Evolutionary conservation across 2,329 filamentous ascomycete genomes (phyloP), one percentile per base, ranked within the genome.

Genomic region (Cladosporium sp.): DNA sequence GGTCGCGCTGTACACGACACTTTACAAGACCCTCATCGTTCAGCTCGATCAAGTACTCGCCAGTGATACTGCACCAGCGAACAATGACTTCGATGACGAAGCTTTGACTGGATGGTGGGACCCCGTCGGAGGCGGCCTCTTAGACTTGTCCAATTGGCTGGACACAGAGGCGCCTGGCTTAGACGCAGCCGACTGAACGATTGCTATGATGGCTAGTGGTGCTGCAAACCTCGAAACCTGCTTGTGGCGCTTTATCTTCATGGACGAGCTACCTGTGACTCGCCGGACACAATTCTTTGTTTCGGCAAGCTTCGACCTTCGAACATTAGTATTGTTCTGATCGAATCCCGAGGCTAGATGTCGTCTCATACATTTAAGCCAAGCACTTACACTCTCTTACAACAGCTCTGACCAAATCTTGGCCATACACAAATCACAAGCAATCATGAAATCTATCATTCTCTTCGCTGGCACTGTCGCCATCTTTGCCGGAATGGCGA

Each of bases 61-160:
- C 13, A 46, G 49, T 25, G 60, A 63, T 5, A 23, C 51, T 1
- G 18, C 60, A 4, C 36, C 49, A 2, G 25, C 49, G 11, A 43
- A 16, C 28, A 39, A 43, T 14, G 49, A 46, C 30, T 56, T 63
- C 28, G 49, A 56, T 1, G 60, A 63, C 23, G 34, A 46, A 13
- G 26, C 60, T 7, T 34, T 63, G 30, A 56, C 49, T 23, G 60
- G 60, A 5, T 63, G 60, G 60, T 63, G 49, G 49, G 60, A 63
- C 54, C 60, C 60, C 1, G 48, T 63, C 3, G 60, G 25, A n/a
- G 60, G 60, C 2, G 60, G 60, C 2, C 48, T 63, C 11, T 25
- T 63, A 21, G 60, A 63, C 26, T 23, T 63, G 2, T 63, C 60
- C 14, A 63, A 56, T 46, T 63, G 60, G 60, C 36, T 63, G n/a